Evolutionary conservation across 2,329 filamentous ascomycete genomes (phyloP), one percentile per base, ranked within the genome.

Genomic region (Fusarium multiceps): DNA sequence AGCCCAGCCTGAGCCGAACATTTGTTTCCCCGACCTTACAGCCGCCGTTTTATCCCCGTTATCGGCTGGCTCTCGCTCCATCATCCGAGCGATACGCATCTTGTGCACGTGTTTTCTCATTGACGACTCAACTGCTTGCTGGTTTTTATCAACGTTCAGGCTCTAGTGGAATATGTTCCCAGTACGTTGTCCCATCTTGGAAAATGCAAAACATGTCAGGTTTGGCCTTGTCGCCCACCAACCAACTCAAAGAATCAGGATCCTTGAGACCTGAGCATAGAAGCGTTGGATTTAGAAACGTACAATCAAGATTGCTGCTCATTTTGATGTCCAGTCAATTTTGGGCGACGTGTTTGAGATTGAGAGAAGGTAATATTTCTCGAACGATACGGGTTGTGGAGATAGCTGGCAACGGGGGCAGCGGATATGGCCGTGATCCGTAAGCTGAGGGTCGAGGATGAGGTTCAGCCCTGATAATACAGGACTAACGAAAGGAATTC

Each of bases 391-490:
- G 18, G 34, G 42, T 55, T 28, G 40, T 58, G 51, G 41, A 59
- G 23, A 57, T 51, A 47, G 53, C 30, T 37, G n/a, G 20, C 32
- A 40, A 67, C 47, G 47, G 40, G 32, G 53, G n/a, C 18, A 20
- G 49, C 53, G 66, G 59, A 54, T 58, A 56, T 59, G 41, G 45
- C 40, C 25, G 40, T 28, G 27, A 50, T n/a, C 66, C 30, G 13
- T 49, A 37, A 40, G 51, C 41, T 59, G 63, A 55, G 30, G 25
- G 27, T 42, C 50, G 45, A 40, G 42, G 40, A 59, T 45, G 48
- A 59, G 27, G 40, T 53, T 60, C 68, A 69, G 64, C 59, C 68
- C 59, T 69, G 68, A 71, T 21, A 42, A 66, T 66, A 32, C 53
- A 69, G 64, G 68, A 66, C 56, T 69, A 60, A 69, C n/a, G 40